Conservation (phyloP, 805 yeast species). For the Yarrowia hollandica region DNA sequence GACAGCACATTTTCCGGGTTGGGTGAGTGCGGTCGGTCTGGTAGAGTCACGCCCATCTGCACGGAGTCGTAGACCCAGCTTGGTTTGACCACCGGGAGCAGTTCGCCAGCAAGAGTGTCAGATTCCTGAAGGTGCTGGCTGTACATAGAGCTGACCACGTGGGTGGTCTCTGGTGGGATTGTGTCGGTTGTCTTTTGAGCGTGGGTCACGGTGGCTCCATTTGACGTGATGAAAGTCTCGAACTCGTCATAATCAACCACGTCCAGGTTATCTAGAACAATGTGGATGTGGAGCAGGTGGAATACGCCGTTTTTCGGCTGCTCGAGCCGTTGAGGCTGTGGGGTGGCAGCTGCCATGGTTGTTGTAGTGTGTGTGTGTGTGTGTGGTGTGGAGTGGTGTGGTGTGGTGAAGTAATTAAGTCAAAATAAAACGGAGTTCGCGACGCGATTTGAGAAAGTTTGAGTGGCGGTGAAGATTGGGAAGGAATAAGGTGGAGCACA, state of each 20-base stretch:
- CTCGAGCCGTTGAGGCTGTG: conserved; percentile 1
- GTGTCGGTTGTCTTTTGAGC: conserved; percentile 11
- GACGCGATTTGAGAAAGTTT: conserved; percentile 10
- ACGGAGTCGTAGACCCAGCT: conserved; percentile 60
- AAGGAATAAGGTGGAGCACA: neutral
- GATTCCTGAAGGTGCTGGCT: conserved; percentile 11
- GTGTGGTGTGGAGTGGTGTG: neutral
- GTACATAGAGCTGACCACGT: conserved; percentile 5
- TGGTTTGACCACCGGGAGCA: conserved; percentile 67
- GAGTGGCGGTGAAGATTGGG: neutral
- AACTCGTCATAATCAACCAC: neutral
- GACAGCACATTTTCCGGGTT: conserved; percentile 66
- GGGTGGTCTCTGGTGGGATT: conserved; percentile 10
- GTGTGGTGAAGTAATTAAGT: neutral
- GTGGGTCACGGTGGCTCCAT: neutral
- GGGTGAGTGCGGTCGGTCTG: conserved; percentile 66
- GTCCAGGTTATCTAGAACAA: conserved; percentile 10
- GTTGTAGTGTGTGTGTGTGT: neutral
- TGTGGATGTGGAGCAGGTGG: conserved; percentile 20
- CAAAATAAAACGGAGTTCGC: conserved; percentile 7
- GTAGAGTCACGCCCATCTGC: conserved; percentile 45
- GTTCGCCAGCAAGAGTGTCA: conserved; percentile 36
- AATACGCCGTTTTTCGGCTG: conserved; percentile 2
- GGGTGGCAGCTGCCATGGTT: neutral
- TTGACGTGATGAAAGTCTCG: neutral